Conservation (phyloP, 2,329 filamentous ascomycete genomes). For the Diaporthe sp. region DNA sequence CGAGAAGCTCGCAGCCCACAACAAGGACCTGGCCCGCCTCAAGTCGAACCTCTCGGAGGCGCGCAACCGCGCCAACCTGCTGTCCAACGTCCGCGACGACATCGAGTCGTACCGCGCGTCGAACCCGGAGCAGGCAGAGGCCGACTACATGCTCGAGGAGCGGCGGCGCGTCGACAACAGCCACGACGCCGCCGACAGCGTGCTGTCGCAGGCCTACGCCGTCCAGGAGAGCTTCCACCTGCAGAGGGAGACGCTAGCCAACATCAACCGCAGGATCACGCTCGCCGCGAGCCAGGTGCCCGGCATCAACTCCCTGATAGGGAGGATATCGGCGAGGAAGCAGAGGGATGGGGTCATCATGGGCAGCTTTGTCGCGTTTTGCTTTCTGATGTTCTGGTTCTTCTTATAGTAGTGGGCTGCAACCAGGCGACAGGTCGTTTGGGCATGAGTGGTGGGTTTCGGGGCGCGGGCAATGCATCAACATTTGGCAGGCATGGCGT, state of each 20-base stretch:
- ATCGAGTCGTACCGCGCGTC: constrained; percentile 89
- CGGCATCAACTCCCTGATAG: constrained; percentile 91
- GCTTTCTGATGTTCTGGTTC: constrained; percentile 88
- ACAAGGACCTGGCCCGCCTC: constrained; percentile 83
- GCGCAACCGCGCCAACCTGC: constrained; percentile 89
- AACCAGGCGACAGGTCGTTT: not conserved
- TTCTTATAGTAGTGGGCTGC: constrained; percentile 66
- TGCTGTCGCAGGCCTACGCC: constrained; percentile 95
- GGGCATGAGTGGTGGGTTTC: not conserved
- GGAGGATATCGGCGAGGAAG: constrained; percentile 94
- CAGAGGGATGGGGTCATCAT: constrained; percentile 95
- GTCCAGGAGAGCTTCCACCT: constrained; percentile 92
- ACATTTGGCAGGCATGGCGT: constrained; percentile 40
- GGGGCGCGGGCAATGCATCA: constrained; percentile 26
- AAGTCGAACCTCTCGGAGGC: constrained; percentile 81
- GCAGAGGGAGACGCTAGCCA: constrained; percentile 89
- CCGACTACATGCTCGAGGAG: constrained; percentile 98
- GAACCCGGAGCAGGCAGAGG: constrained; percentile 87
- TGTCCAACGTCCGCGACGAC: constrained; percentile 91
- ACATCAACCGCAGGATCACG: constrained; percentile 91
- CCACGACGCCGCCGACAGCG: constrained; percentile 89
- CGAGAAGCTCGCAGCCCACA: constrained; percentile 90
- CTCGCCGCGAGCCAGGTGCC: constrained; percentile 91
- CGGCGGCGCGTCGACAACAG: constrained; percentile 87
- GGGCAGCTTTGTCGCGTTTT: constrained; percentile 90